Percentiles rank a stretch among this genome's conserved stretches.
These are phyloP conservation scores for Tetrapisispora namnaoensis DNA, from an alignment of 805 yeast species.

Conservation along the genomic window DNA sequence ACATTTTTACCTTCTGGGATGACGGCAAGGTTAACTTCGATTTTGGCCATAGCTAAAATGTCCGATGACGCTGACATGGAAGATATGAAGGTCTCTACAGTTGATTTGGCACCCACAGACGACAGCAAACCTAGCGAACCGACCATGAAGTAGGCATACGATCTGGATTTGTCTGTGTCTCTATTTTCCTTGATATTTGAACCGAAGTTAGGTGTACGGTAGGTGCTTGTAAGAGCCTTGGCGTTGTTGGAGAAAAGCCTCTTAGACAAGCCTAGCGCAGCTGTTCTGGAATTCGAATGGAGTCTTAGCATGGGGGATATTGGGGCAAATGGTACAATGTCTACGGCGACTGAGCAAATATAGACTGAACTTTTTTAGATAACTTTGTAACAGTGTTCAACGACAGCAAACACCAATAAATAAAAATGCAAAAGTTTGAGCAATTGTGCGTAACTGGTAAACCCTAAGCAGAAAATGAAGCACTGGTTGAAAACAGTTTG, in stretches of 20 bases:
- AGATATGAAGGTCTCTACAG: constrained; percentile 85
- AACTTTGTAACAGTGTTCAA: too few species aligned
- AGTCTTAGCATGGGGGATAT: not conserved
- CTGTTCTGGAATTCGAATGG: not conserved
- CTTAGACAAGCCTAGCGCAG: not conserved
- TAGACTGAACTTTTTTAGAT: too few species aligned
- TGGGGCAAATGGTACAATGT: too few species aligned
- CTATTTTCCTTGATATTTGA: constrained; percentile 63
- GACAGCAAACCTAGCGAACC: constrained; percentile 87
- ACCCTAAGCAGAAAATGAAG: too few species aligned
- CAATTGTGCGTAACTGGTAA: too few species aligned
- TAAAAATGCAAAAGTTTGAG: too few species aligned
- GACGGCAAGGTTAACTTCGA: constrained; percentile 86
- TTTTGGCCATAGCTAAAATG: constrained; percentile 98
- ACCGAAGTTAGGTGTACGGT: constrained; percentile 86
- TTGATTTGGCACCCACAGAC: constrained; percentile 92
- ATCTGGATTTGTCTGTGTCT: constrained; percentile 70
- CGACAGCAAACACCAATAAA: too few species aligned
- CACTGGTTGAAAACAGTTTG: too few species aligned
- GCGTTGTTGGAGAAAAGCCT: not conserved
- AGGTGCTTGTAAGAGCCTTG: constrained; percentile 30
- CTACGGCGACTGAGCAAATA: too few species aligned
- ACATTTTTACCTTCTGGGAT: constrained; percentile 98
- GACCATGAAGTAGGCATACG: constrained; percentile 92
- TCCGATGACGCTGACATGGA: constrained; percentile 98